Evolutionary conservation across 805 yeast genomes (phyloP), one percentile per base, ranked within the genome.

Genomic region (Kodamaea hsintzibuensis): DNA sequence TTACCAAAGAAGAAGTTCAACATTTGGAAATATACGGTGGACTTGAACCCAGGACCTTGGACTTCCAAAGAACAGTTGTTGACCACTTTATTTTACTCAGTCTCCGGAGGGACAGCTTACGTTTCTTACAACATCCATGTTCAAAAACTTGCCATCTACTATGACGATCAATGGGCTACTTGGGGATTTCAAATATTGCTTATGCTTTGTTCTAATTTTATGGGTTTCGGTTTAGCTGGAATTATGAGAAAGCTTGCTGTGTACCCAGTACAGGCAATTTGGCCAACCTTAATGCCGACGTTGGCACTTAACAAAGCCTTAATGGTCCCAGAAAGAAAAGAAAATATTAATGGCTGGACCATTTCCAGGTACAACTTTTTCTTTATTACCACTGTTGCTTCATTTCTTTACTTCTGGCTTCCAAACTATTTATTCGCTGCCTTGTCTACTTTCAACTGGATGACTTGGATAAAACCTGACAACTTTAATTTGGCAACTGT

Each of bases 1-100:
- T 55, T 76, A 22, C 82, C 82, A 8, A 74, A 77, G 51, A 62
- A 62, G 63, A 60, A 56, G 42, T 53, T 62, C 49, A 57, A 52
- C 27, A 55, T 64, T 37, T 62, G 61, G 83, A 49, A 69, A 60
- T 27, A 70, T 74, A 57, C 61, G 67, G 55, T 72, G 76, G 61
- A 58, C 8, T 64, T 84, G 51, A 83, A 83, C 63, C 86, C 86
- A 2, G 87, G 89, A 13, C 86, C 86, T 12, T 86, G 88, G 86
- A 71, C 76, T 27, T 73, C 66, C 59, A 85, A 85, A 62, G 89
- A 85, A 61, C 90, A 85, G 64, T 82, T 84, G 84, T 74, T 86
- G 55, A 73, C 86, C 1, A 81, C 90, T 7, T 61, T 77, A 25
- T 71, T 72, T 62, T 72, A 63, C 60, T 66, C 73, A 44, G 72